These are phyloP conservation scores for Cercospora sp. DNA, from an alignment of 2,329 filamentous ascomycete genomes.

Conservation along the genomic window DNA sequence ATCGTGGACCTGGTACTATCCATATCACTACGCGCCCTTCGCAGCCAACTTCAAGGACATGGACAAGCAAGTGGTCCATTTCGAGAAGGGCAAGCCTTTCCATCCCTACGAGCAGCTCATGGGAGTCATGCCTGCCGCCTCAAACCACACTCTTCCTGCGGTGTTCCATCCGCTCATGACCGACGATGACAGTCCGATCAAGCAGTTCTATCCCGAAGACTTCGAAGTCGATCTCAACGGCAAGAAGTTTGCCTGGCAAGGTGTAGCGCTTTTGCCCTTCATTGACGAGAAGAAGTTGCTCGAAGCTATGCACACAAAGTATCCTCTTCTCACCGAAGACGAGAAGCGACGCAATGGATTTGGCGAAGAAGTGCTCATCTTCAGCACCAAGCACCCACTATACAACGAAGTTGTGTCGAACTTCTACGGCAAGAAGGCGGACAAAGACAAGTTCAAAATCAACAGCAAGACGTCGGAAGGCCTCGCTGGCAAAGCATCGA, in stretches of 20 bases:
- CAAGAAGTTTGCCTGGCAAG: conserved; percentile 98
- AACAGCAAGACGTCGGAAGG: conserved; percentile 75
- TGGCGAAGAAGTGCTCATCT: conserved; percentile 77
- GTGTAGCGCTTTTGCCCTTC: conserved; percentile 88
- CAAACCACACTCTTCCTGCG: conserved; percentile 84
- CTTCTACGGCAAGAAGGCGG: conserved; percentile 91
- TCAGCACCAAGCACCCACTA: conserved; percentile 80
- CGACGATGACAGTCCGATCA: conserved; percentile 82
- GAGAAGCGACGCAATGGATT: conserved; percentile 76
- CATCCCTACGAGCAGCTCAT: conserved; percentile 95
- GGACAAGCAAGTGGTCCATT: conserved; percentile 73
- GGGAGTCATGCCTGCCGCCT: conserved; percentile 93
- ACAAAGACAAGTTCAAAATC: conserved; percentile 65
- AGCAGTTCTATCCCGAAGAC: conserved; percentile 95
- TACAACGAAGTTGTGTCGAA: conserved; percentile 81
- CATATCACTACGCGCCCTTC: conserved; percentile 97
- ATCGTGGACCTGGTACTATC: conserved; percentile 99
- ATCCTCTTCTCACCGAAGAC: conserved; percentile 73
- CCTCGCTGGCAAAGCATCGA: conserved; percentile 76
- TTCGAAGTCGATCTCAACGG: conserved; percentile 94
- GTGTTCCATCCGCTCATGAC: conserved; percentile 91
- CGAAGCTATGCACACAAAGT: conserved; percentile 77
- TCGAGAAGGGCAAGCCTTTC: conserved; percentile 82
- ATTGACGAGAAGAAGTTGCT: conserved; percentile 90
- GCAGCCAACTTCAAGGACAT: conserved; percentile 91